Conservation (phyloP, 2,329 filamentous ascomycete species). For the Fusarium devonianum region DNA sequence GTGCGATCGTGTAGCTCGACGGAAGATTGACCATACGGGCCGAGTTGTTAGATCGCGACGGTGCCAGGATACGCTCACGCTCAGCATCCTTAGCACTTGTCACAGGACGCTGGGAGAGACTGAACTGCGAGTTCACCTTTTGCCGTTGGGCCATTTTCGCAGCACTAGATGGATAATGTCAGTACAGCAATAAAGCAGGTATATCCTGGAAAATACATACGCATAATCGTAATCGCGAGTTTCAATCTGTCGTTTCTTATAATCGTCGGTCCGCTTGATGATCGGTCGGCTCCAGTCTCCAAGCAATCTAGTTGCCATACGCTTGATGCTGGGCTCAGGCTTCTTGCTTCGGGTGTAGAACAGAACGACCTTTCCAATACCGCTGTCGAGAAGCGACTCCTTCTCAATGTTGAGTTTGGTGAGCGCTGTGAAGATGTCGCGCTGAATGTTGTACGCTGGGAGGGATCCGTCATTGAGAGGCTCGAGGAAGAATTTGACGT, state of each 20-base stretch:
- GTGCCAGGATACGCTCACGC: conserved; percentile 65
- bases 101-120: conserved; percentile 58
- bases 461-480: conserved; percentile 92
- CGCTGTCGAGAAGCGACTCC: conserved; percentile 86
- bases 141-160: conserved; percentile 61
- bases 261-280: conserved; percentile 91
- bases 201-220: conserved; percentile 51
- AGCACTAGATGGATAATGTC: conserved; percentile 50
- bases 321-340: conserved; percentile 87
- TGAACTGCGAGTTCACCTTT: conserved; percentile 57
- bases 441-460: conserved; percentile 96
- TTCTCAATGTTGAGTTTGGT: conserved; percentile 86
- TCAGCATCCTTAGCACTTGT: conserved; percentile 57
- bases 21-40: conserved; percentile 63
- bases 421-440: conserved; percentile 86
- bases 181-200: not conserved
- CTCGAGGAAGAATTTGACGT: conserved; percentile 96
- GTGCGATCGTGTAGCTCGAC: conserved; percentile 66
- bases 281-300: conserved; percentile 97
- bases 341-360: conserved; percentile 98
- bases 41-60: conserved; percentile 61
- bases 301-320: conserved; percentile 89
- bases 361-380: conserved; percentile 93
- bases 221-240: conserved; percentile 69
- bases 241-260: conserved; percentile 79